Percentiles rank a stretch among this genome's conserved stretches.
phyloP scores from a whole-genome alignment of 208 protist genomes.

The Trypanosoma scelopori region DNA sequence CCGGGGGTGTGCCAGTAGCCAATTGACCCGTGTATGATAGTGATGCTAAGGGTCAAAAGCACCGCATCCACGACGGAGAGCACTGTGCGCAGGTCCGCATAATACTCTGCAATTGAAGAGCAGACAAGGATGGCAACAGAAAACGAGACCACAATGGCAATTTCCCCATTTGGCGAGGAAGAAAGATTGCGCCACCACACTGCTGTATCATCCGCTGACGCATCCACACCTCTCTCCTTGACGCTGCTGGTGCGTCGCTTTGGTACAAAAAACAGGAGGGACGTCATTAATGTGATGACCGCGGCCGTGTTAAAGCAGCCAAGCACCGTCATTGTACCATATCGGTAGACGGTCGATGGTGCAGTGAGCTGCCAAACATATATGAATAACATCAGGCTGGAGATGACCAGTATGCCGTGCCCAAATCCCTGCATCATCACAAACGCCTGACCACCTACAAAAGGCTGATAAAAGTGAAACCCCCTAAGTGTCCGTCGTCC shows the following conservation, averaged over 20 bases:
- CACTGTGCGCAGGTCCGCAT: constrained; percentile 30
- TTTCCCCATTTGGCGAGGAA: constrained; percentile 35
- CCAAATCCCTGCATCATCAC: constrained; percentile 64
- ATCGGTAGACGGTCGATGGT: constrained; percentile 22
- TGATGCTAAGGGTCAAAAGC: constrained; percentile 28
- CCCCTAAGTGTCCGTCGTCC: constrained; percentile 35
- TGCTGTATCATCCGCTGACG: background rate
- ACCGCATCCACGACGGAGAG: constrained; percentile 32
- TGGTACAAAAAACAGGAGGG: constrained; percentile 61
- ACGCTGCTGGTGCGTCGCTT: background rate
- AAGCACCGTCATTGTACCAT: constrained; percentile 59
- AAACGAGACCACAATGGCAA: constrained; percentile 42
- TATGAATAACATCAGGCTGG: constrained; percentile 39
- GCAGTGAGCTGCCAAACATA: constrained; percentile 19
- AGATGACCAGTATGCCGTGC: constrained; percentile 36
- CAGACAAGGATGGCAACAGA: constrained; percentile 34
- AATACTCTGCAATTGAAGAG: constrained; percentile 44
- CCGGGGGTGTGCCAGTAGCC: constrained; percentile 25
- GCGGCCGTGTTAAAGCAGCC: constrained; percentile 41
- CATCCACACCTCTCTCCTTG: background rate
- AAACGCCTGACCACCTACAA: constrained; percentile 64
- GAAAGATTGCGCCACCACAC: constrained; percentile 36
- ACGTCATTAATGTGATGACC: constrained; percentile 52
- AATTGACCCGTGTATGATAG: constrained; percentile 27
- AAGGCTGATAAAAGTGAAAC: constrained; percentile 72